Evolutionary conservation across 2,329 filamentous ascomycete species (phyloP).

Genomic region (Alternaria ventricosa): DNA sequence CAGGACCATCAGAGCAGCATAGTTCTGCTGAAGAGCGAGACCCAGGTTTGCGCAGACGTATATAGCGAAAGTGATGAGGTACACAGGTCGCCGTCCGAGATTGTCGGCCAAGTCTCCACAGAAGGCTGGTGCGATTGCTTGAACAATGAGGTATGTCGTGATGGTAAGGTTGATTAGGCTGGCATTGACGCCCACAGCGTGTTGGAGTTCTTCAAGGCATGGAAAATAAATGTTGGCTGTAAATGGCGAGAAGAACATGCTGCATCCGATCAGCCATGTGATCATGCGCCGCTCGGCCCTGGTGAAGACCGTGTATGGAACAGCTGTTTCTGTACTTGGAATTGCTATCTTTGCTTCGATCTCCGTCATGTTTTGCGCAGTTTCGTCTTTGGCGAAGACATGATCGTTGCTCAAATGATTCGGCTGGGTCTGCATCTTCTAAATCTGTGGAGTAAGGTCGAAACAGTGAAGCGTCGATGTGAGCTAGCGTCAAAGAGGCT

Average conservation of each 20-base stretch:
- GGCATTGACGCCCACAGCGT: not conserved
- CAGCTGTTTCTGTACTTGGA: not conserved
- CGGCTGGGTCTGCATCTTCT: too few relatives aligned
- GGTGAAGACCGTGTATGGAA: not conserved
- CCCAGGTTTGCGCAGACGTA: not conserved
- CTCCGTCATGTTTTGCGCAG: rapidly evolving
- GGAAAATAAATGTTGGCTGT: not conserved
- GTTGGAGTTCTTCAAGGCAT: not conserved
- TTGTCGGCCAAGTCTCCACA: not conserved
- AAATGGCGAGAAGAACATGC: not conserved
- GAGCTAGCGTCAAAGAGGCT: not conserved
- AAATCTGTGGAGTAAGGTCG: too few relatives aligned
- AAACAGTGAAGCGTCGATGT: too few relatives aligned
- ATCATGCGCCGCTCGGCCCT: not conserved
- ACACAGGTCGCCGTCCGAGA: not conserved
- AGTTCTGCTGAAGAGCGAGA: not conserved
- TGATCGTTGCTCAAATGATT: not conserved
- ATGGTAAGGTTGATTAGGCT: not conserved
- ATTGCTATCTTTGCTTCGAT: too few relatives aligned
- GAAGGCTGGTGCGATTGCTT: not conserved
- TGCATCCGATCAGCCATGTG: not conserved
- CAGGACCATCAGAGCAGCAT: not conserved
- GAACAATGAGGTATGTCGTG: not conserved
- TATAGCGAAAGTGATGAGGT: not conserved
- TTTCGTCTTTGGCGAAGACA: not conserved